These are phyloP conservation scores for Fusarium succisae DNA, from an alignment of 2,329 filamentous ascomycete genomes.

Conservation along the genomic window DNA sequence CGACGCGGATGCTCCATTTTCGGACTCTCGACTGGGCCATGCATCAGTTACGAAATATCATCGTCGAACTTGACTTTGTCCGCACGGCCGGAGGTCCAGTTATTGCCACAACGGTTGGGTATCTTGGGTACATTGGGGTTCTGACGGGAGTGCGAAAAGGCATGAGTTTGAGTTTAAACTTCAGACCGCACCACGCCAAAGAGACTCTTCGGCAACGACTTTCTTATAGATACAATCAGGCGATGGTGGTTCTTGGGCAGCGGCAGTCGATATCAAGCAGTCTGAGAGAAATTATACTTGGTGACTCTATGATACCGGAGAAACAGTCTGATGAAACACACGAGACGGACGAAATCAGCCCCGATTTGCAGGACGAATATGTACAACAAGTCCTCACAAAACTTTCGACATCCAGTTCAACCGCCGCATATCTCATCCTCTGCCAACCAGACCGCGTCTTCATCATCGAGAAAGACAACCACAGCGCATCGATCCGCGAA, in stretches of 20 bases:
- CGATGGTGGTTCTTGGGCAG: conserved; percentile 38
- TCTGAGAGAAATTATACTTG: conserved; percentile 36
- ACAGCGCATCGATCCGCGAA: conserved; percentile 22
- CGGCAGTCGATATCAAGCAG: conserved; percentile 41
- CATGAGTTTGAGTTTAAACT: conserved; percentile 60
- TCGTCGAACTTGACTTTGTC: conserved; percentile 63
- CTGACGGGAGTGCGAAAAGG: conserved; percentile 57
- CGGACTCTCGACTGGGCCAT: conserved; percentile 66
- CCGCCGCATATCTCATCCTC: conserved; percentile 45
- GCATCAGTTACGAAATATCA: conserved; percentile 57
- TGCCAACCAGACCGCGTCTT: conserved; percentile 38
- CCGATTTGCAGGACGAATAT: neutral
- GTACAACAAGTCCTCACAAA: conserved; percentile 22
- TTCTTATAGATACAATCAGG: conserved; percentile 43
- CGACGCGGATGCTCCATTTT: conserved; percentile 60
- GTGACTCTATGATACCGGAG: neutral
- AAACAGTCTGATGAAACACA: accelerated
- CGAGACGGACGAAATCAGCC: no score
- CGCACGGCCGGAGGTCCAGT: conserved; percentile 45
- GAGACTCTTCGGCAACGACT: conserved; percentile 16
- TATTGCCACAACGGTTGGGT: conserved; percentile 57
- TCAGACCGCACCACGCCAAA: conserved; percentile 48
- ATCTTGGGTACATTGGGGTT: conserved; percentile 60
- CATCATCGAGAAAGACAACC: conserved; percentile 44
- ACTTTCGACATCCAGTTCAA: conserved; percentile 34